These are phyloP conservation scores for Jaltomata sinuosa DNA, from an alignment of 257 asterid species.

Conservation along the genomic window DNA sequence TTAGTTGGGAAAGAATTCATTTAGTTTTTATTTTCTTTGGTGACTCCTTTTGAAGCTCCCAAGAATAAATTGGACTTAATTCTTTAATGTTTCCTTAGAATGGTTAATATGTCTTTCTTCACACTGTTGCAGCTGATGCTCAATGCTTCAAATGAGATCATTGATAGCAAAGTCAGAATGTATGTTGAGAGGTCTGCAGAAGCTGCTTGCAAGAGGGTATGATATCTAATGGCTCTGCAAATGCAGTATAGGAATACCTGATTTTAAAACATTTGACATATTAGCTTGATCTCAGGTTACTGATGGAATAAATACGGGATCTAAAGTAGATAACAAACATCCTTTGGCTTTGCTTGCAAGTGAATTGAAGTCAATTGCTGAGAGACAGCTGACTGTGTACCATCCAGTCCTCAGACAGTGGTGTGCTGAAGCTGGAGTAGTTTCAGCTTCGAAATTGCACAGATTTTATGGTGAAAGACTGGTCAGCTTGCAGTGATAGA, in stretches of 20 bases:
- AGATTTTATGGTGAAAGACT: slow-evolving; percentile 76
- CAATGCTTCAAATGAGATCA: slow-evolving; percentile 36
- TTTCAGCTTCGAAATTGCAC: slow-evolving; percentile 61
- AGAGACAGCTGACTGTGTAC: slow-evolving; percentile 52
- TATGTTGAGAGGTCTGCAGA: slow-evolving; percentile 57
- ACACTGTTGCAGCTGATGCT: slow-evolving; percentile 36
- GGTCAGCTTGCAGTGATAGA: slow-evolving; percentile 35
- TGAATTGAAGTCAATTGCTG: slow-evolving; percentile 60
- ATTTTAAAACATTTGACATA: slow-evolving; percentile 13
- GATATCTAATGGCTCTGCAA: slow-evolving; percentile 5
- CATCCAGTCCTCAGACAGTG: slow-evolving; percentile 59
- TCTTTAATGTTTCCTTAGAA: background rate
- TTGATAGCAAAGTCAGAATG: slow-evolving; percentile 41
- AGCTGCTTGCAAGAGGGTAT: slow-evolving; percentile 83
- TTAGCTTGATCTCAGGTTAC: slow-evolving; percentile 40
- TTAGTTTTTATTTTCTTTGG: background rate
- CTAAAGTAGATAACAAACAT: slow-evolving; percentile 37
- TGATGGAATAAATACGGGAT: slow-evolving; percentile 31
- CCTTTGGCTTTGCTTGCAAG: slow-evolving; percentile 73
- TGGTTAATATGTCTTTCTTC: background rate
- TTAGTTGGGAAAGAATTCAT: background rate
- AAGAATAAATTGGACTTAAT: background rate
- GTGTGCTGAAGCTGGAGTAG: slow-evolving; percentile 61
- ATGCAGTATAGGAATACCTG: slow-evolving; percentile 3
- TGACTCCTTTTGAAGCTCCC: background rate